These are phyloP conservation scores for Collybiopsis confluens DNA, from an alignment of 768 basidiomycete genomes.

Conservation along the genomic window DNA sequence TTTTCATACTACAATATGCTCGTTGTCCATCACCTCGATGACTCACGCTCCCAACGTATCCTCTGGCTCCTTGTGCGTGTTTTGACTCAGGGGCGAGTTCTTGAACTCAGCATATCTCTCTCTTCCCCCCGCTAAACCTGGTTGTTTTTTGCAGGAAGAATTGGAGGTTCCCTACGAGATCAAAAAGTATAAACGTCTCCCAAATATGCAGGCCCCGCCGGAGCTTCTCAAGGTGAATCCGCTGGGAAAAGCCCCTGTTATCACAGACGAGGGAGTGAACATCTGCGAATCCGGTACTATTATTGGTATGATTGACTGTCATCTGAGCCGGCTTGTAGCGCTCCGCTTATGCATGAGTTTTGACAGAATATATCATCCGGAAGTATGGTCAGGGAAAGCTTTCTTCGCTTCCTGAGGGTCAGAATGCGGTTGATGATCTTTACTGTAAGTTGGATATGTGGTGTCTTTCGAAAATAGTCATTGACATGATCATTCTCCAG, in stretches of 20 bases:
- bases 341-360: no score
- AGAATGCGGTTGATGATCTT: conserved; percentile 23
- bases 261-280: conserved; percentile 40
- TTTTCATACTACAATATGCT: not conserved
- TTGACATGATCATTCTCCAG: no score
- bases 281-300: conserved; percentile 39
- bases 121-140: not conserved
- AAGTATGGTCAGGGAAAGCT: conserved; percentile 32
- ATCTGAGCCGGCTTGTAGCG: no score
- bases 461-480: not conserved
- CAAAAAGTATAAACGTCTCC: conserved; percentile 34
- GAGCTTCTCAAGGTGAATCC: conserved; percentile 35
- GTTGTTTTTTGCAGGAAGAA: conserved; percentile 38
- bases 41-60: conserved; percentile 47
- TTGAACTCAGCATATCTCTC: not conserved
- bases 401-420: conserved; percentile 15
- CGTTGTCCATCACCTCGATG: conserved; percentile 38
- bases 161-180: conserved; percentile 40
- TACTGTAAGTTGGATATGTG: conserved; percentile 25
- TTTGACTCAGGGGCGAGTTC: not conserved
- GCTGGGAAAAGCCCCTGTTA: conserved; percentile 43
- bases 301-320: conserved; percentile 35
- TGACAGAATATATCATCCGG: conserved; percentile 42
- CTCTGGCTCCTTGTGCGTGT: conserved; percentile 38
- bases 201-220: conserved; percentile 27